Conservation (phyloP, 2,329 filamentous ascomycete genomes). For the Fusarium chlamydosporum region DNA sequence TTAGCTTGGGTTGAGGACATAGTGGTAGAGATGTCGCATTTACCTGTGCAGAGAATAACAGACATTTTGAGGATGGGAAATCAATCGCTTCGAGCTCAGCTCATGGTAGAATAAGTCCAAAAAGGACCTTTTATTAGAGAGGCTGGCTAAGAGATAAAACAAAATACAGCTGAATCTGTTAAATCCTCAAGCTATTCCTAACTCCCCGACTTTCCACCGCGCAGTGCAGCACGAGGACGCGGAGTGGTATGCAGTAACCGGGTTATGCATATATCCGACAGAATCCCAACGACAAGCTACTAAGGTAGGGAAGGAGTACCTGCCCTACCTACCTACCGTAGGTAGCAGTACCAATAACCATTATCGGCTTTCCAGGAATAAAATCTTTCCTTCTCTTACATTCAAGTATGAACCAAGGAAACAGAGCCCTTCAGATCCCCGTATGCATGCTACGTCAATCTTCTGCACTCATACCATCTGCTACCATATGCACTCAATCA, state of each 20-base stretch:
- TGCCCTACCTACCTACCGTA: neutral
- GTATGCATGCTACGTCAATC: neutral
- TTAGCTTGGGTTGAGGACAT: slow-evolving; percentile 40
- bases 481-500: slow-evolving; percentile 1
- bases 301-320: neutral
- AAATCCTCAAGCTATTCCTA: slow-evolving; percentile 41
- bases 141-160: slow-evolving; percentile 15
- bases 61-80: slow-evolving; percentile 62
- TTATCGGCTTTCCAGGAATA: neutral
- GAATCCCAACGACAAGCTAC: slow-evolving; percentile 1
- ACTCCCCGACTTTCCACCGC: slow-evolving; percentile 28
- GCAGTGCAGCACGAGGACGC: slow-evolving; percentile 19
- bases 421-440: neutral
- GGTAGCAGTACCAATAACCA: neutral
- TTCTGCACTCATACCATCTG: neutral
- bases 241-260: slow-evolving; percentile 33
- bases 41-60: slow-evolving; percentile 74
- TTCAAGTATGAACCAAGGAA: neutral
- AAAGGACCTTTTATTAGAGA: slow-evolving; percentile 33
- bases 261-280: slow-evolving; percentile 29
- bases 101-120: slow-evolving; percentile 46
- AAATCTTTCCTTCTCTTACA: neutral
- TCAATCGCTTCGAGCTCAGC: slow-evolving; percentile 41
- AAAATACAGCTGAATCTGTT: slow-evolving; percentile 9
- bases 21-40: slow-evolving; percentile 26